Evolutionary conservation across 495 filamentous ascomycete species (phyloP).

Genomic region (Neurospora intermedia): DNA sequence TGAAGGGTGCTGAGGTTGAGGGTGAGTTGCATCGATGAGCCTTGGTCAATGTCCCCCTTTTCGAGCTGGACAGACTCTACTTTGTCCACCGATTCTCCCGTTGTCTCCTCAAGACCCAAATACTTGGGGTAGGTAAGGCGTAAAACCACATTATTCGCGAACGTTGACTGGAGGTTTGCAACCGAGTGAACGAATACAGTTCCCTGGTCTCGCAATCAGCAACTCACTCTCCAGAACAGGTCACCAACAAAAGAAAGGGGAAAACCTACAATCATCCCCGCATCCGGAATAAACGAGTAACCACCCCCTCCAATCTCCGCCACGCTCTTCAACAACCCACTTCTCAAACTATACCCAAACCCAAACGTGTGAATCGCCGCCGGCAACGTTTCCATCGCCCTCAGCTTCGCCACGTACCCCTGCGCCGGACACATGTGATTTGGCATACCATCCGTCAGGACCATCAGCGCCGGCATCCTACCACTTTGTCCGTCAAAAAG

Average conservation of each 20-base stretch:
- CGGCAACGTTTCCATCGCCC: conserved; percentile 20
- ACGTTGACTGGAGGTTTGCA: conserved; percentile 37
- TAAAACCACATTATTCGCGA: conserved; percentile 25
- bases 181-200: conserved; percentile 38
- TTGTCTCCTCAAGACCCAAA: conserved; percentile 23
- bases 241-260: not conserved
- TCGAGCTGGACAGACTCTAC: conserved; percentile 5
- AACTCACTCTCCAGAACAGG: not conserved
- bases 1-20: conserved; percentile 31
- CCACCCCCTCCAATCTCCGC: conserved; percentile 32
- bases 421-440: conserved; percentile 27
- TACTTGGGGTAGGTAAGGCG: conserved; percentile 21
- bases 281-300: conserved; percentile 38
- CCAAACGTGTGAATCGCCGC: conserved; percentile 37
- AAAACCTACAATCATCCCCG: conserved; percentile 33
- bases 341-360: conserved; percentile 31
- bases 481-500: conserved; percentile 17
- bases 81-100: conserved; percentile 22
- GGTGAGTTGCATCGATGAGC: conserved; percentile 11
- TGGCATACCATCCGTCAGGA: conserved; percentile 37
- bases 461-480: conserved; percentile 31
- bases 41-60: not conserved
- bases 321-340: conserved; percentile 35
- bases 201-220: conserved; percentile 11
- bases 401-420: conserved; percentile 31